Conservation (phyloP, 192 early-diverging fungal species). For the Diversispora eburnea region DNA sequence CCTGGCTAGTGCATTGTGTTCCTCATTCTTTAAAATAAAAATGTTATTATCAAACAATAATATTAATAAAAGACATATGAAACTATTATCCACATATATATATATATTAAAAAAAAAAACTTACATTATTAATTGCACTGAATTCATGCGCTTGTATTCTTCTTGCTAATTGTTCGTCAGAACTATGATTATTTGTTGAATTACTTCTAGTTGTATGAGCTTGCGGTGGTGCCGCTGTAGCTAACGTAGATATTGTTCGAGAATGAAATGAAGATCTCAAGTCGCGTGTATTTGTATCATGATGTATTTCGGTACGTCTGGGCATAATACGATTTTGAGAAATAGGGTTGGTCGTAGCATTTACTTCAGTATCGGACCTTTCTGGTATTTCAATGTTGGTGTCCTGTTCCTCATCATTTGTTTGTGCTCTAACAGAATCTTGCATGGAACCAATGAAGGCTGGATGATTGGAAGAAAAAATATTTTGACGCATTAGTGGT, state of each 20-base stretch:
- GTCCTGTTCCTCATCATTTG: constrained; percentile 16
- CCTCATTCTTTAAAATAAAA: not conserved
- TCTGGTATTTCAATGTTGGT: constrained; percentile 1
- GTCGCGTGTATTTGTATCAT: not conserved
- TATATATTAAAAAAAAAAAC: no score
- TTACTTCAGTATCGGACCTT: constrained; percentile 15
- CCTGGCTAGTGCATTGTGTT: constrained; percentile 11
- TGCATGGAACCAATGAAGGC: not conserved
- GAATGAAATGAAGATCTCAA: not conserved
- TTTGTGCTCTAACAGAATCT: not conserved
- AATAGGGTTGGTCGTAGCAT: not conserved
- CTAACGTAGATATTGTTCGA: not conserved
- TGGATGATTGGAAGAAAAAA: not conserved
- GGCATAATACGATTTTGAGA: not conserved
- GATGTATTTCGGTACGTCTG: not conserved
- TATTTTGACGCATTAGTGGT: not conserved
- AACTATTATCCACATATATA: no score
- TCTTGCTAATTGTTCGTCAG: constrained; percentile 16
- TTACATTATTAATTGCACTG: constrained; percentile 2
- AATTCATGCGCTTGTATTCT: constrained; percentile 13
- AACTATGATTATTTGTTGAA: not conserved
- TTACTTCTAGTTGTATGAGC: not conserved
- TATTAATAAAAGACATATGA: no score
- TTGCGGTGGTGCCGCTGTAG: not conserved
- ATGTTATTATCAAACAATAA: not conserved